These are phyloP conservation scores for Biancaea sappan DNA, from an alignment of 306 rosid species.

Conservation along the genomic window DNA sequence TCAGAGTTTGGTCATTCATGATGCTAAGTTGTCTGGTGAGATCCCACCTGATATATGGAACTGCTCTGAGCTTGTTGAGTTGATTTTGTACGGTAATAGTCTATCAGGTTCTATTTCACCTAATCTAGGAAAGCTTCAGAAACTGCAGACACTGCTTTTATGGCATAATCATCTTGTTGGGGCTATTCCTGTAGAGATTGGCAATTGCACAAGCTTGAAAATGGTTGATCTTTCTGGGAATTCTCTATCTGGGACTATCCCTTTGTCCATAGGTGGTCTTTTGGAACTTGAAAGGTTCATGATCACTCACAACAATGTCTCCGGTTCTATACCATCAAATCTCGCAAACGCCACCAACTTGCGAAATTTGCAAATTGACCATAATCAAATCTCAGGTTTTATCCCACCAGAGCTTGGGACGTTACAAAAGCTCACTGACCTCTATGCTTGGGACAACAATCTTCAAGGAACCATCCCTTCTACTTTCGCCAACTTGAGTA, in stretches of 20 bases:
- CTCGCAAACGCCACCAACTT: conserved; percentile 53
- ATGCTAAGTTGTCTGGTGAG: conserved; percentile 63
- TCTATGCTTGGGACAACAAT: conserved; percentile 62
- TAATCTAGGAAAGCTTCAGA: conserved; percentile 58
- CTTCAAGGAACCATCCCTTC: conserved; percentile 70
- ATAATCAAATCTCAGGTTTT: conserved; percentile 59
- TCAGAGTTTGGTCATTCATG: conserved; percentile 52
- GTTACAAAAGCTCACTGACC: conserved; percentile 45
- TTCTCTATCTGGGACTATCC: conserved; percentile 56
- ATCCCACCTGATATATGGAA: conserved; percentile 64
- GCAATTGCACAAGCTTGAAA: conserved; percentile 57
- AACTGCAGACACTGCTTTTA: conserved; percentile 49
- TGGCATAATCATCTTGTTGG: conserved; percentile 62
- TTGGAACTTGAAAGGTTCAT: conserved; percentile 48
- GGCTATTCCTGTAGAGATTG: conserved; percentile 58
- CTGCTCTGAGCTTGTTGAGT: conserved; percentile 59
- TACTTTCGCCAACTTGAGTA: conserved; percentile 40
- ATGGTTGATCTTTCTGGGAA: conserved; percentile 58
- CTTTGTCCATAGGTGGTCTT: conserved; percentile 47
- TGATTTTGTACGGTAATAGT: conserved; percentile 54
- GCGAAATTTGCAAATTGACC: conserved; percentile 51
- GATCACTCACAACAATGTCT: conserved; percentile 56
- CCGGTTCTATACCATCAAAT: conserved; percentile 57
- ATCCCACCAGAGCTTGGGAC: conserved; percentile 59
- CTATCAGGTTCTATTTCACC: conserved; percentile 60